Evolutionary conservation across 1,284 basidiomycete genomes (phyloP), one percentile per base, ranked within the genome.

Genomic region (Ustanciosporium gigantosporum): DNA sequence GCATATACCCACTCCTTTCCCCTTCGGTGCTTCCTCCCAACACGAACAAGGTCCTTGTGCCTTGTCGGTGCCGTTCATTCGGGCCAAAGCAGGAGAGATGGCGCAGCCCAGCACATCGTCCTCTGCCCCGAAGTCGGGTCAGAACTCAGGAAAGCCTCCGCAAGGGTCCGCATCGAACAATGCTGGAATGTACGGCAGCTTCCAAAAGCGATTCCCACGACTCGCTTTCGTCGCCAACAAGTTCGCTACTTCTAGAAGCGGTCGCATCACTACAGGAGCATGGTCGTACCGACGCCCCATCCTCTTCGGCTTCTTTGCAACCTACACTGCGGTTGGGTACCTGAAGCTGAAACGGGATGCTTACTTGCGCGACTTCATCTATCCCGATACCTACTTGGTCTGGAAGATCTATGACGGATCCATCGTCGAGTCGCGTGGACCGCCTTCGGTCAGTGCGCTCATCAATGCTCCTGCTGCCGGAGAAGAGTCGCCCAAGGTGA

Each of bases 351-450:
- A 48, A 46, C 49, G 60, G n/a, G 53, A 58, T 37, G 60, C 55
- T 23, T 58, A 58, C 41, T 43, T 64, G 5, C 60, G 60, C 13
- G 67, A 73, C 36, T 25, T 51, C 31, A 51, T 74, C 14, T 51
- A 62, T 21, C 65, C 67, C 3, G 70, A 71, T 16, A 73, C 76
- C 29, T 77, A 70, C 45, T 58, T 78, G 2, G 68, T 74, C 16
- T 74, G 73, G 71, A 77, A 76, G 43, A 41, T 78, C 23, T 71
- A 77, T 44, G 69, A 70, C 46, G 76, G 76, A 9, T 55, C 67
- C 20, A 67, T 78, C 36, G 76, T 78, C 23, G 76, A 78, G 25
- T 64, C 64, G 1, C 51, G 62, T 21, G 41, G 49, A 5, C 42
- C 52, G 1, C 58, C 59, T 15, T 52, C 58, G 5, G 46, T 70